Evolutionary conservation across 331 rosid species (phyloP).

Genomic region (Phaseolus coccineus): DNA sequence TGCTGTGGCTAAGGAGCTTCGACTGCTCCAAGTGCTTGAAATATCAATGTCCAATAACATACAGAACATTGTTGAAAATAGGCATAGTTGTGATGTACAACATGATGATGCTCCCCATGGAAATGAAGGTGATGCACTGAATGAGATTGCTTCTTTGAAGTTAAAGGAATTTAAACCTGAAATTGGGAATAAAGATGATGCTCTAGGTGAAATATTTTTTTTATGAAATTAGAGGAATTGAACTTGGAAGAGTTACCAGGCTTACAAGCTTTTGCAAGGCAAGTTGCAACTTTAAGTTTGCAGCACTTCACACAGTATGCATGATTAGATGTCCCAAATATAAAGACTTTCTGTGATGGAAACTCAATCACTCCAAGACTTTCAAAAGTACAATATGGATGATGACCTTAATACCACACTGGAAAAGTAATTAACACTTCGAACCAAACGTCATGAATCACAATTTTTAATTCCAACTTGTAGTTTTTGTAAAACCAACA

Average conservation of each 20-base stretch:
- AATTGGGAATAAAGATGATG: neutral
- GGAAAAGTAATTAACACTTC: neutral
- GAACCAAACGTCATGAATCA: neutral
- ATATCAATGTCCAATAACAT: no score
- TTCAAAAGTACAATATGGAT: neutral
- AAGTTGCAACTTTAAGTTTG: conserved; percentile 20
- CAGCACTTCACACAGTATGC: neutral
- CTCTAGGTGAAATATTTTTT: no score
- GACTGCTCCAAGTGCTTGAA: no score
- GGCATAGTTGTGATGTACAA: neutral
- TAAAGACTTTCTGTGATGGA: conserved; percentile 14
- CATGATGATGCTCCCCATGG: neutral
- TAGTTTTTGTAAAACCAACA: no score
- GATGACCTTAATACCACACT: conserved; percentile 26
- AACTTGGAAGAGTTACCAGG: neutral
- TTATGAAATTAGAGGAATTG: conserved; percentile 5
- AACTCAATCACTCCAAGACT: neutral
- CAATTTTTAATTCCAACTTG: neutral
- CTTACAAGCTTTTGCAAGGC: conserved; percentile 17
- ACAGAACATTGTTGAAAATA: neutral
- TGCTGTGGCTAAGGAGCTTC: no score
- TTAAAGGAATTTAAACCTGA: neutral
- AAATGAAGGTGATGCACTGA: neutral
- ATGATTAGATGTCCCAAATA: neutral
- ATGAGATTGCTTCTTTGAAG: conserved; percentile 5